Evolutionary conservation across 2,329 filamentous ascomycete species (phyloP).

Genomic region (Aspergillus ruber): DNA sequence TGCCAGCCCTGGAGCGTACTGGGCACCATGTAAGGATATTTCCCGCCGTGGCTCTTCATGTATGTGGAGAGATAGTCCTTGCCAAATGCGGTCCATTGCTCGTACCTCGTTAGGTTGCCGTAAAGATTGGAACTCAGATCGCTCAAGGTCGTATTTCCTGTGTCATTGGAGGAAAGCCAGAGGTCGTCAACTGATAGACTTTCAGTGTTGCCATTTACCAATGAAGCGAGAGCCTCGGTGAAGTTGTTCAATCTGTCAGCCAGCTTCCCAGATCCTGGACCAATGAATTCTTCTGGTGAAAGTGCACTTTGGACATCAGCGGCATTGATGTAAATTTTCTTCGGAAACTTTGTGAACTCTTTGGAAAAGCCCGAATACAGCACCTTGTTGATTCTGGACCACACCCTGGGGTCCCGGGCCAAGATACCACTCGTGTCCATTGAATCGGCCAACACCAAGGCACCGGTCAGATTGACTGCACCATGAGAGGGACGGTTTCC

Average conservation of each 20-base stretch:
- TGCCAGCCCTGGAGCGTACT: neutral
- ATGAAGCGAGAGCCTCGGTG: neutral
- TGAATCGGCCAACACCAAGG: slow-evolving; percentile 34
- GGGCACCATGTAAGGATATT: neutral
- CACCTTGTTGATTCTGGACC: slow-evolving; percentile 8
- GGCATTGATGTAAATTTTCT: neutral
- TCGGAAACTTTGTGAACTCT: neutral
- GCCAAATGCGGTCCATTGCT: neutral
- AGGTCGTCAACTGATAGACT: neutral
- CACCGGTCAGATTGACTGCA: slow-evolving; percentile 35
- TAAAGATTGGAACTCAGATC: neutral
- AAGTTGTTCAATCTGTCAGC: neutral
- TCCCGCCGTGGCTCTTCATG: neutral
- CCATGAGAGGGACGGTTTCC: slow-evolving; percentile 44
- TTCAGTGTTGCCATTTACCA: neutral
- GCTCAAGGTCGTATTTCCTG: neutral
- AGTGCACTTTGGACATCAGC: neutral
- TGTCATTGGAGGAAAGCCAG: neutral
- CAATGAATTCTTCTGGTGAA: neutral
- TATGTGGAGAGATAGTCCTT: neutral
- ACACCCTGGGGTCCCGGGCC: slow-evolving; percentile 18
- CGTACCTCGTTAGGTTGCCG: neutral
- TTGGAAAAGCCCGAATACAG: slow-evolving; percentile 6
- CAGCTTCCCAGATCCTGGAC: neutral
- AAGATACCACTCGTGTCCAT: slow-evolving; percentile 43